Base-by-base conservation (phyloP, 139 green algal genomes). In the Asterochloris sp. region DNA sequence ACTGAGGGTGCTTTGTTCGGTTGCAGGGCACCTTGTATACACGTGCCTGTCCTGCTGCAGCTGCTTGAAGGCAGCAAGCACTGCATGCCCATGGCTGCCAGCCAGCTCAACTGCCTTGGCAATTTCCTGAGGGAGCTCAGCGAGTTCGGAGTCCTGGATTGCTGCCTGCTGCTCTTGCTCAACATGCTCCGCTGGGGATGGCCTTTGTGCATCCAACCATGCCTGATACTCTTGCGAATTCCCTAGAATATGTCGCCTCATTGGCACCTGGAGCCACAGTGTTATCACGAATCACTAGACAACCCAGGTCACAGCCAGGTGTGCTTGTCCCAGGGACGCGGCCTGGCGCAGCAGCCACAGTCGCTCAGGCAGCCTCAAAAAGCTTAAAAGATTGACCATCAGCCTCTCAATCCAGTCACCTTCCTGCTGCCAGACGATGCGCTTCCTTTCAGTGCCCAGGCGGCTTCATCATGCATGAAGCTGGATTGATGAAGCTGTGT, bases 141-240 rank as follows among this genome's bases (percentile, higher is more conserved):
- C 69, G 17, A 76, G 28, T 15, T 76, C 76, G 19, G 47, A 14
- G 23, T 54, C 24, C 23, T 69, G 76, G 76, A 69, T n/a, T 47
- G 67, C 24, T 15, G 13, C 23, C 12, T 69, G 76, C 23, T 80
- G 26, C 24, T 29, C 19, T 8, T 13, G 8, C 68, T 80, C 23
- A 47, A 27, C 17, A 11, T 8, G 13, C 21, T 16, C 11, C 23
- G 76, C 13, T 60, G 21, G 60, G 47, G 76, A 62, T 12, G 60
- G 54, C 15, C 24, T 64, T 64, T 80, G 60, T 12, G 76, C 67
- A 17, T 61, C 60, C 13, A 80, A 62, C 76, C 76, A 80, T 4
- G 47, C 76, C 47, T 80, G 13, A 67, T 80, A 80, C 76, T 80
- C 76, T 27, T 13, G 12, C 0, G 76, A 19, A 60, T 80, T 62